phyloP scores from a whole-genome alignment of 768 basidiomycete species.

The Suillus weaverae region DNA sequence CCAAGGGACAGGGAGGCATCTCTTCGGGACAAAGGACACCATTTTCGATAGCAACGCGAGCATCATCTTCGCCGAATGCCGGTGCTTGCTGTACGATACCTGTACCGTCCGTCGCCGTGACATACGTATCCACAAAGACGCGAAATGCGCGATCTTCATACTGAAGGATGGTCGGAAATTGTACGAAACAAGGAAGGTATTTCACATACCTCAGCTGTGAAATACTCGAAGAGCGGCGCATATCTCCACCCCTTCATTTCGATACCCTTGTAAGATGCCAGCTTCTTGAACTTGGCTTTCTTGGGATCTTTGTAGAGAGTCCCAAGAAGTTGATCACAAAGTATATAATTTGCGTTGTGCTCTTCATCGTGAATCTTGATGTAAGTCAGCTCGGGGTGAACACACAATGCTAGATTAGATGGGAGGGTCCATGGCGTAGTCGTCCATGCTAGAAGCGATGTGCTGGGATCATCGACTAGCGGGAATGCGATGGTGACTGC shows the following conservation, averaged over 20 bases:
- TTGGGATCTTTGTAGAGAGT: constrained; percentile 96
- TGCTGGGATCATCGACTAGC: constrained; percentile 88
- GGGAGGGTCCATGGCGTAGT: constrained; percentile 99
- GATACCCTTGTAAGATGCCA: constrained; percentile 82
- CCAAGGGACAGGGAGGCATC: constrained; percentile 94
- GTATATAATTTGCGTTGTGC: constrained; percentile 83
- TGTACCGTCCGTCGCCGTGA: constrained; percentile 90
- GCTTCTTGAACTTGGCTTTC: constrained; percentile 93
- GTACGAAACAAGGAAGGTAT: background rate
- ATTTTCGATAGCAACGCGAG: constrained; percentile 85
- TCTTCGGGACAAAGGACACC: constrained; percentile 85
- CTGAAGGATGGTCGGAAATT: constrained; percentile 41
- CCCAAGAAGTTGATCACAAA: constrained; percentile 82
- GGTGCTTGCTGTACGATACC: constrained; percentile 99
- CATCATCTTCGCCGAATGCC: constrained; percentile 98
- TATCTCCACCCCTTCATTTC: constrained; percentile 98
- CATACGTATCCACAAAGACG: constrained; percentile 89
- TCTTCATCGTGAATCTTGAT: constrained; percentile 95
- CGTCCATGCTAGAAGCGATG: constrained; percentile 94
- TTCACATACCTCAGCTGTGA: constrained; percentile 78
- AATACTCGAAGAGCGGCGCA: constrained; percentile 93
- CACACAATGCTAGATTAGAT: constrained; percentile 92
- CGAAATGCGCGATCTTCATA: constrained; percentile 90
- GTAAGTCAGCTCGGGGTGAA: constrained; percentile 94
- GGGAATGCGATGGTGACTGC: constrained; percentile 93